Conservation (phyloP, 1,284 basidiomycete species). For the Flammula alnicola region DNA sequence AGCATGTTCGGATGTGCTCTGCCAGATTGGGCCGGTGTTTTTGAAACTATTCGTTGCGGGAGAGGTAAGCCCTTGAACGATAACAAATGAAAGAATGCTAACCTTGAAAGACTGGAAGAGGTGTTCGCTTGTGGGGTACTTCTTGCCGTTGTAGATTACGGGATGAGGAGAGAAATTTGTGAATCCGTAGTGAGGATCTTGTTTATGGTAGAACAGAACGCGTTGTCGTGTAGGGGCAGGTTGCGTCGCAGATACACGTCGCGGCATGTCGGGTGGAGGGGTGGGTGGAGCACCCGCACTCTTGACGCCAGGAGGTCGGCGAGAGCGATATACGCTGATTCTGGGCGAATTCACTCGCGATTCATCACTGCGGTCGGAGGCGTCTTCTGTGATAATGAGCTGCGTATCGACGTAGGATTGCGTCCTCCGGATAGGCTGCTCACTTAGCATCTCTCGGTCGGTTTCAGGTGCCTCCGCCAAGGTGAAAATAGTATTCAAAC, state of each 20-base stretch:
- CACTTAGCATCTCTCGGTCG: slow-evolving; percentile 18
- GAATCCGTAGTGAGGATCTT: slow-evolving; percentile 67
- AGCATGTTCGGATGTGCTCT: slow-evolving; percentile 66
- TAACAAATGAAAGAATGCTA: slow-evolving; percentile 7
- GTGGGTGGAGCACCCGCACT: slow-evolving; percentile 20
- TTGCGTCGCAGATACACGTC: slow-evolving; percentile 29
- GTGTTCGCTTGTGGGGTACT: slow-evolving; percentile 71
- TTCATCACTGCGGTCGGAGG: slow-evolving; percentile 19
- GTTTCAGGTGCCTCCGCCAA: slow-evolving; percentile 35
- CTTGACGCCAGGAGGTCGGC: slow-evolving; percentile 28
- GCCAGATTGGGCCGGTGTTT: slow-evolving; percentile 59
- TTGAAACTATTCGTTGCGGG: slow-evolving; percentile 49
- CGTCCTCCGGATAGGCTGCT: slow-evolving; percentile 32
- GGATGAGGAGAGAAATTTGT: slow-evolving; percentile 71
- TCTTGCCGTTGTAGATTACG: slow-evolving; percentile 57
- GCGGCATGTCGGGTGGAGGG: slow-evolving; percentile 15
- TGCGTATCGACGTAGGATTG: slow-evolving; percentile 34
- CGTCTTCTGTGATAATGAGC: slow-evolving; percentile 23
- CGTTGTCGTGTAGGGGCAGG: slow-evolving; percentile 34
- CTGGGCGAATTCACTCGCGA: slow-evolving; percentile 21
- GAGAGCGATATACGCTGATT: slow-evolving; percentile 24
- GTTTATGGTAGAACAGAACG: slow-evolving; percentile 64
- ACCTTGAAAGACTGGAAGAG: slow-evolving; percentile 74
- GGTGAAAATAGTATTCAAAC: slow-evolving; percentile 41
- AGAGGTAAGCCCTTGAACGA: slow-evolving; percentile 9